Percentiles rank a stretch among this genome's conserved stretches.
These are phyloP conservation scores for Buddleja alternifolia DNA, from an alignment of 257 asterid genomes.

Conservation along the genomic window DNA sequence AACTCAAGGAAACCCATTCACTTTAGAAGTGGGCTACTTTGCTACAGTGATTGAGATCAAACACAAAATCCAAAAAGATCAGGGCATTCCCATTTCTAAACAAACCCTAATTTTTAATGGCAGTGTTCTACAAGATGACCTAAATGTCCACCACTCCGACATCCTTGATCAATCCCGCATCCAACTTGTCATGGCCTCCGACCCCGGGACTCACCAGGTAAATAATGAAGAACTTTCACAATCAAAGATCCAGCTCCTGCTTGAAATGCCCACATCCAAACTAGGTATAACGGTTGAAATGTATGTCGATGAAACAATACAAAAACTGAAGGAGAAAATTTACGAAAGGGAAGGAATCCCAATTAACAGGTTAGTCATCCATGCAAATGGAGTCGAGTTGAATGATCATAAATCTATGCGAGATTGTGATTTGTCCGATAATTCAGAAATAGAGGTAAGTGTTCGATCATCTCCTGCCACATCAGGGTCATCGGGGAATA, in stretches of 20 bases:
- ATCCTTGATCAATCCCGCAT: constrained; percentile 61
- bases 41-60: constrained; percentile 70
- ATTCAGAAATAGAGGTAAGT: constrained; percentile 43
- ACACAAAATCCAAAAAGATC: constrained; percentile 52
- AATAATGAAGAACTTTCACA: background rate
- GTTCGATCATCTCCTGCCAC: constrained; percentile 27
- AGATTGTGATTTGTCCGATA: constrained; percentile 39
- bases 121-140: constrained; percentile 50
- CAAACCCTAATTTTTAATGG: constrained; percentile 67
- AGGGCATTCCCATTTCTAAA: constrained; percentile 51
- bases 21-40: constrained; percentile 66
- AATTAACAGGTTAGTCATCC: constrained; percentile 20
- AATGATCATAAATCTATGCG: constrained; percentile 41
- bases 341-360: constrained; percentile 46
- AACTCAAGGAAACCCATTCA: constrained; percentile 44
- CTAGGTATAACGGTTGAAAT: constrained; percentile 32
- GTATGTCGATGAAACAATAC: constrained; percentile 43
- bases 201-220: background rate
- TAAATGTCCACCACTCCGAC: constrained; percentile 55
- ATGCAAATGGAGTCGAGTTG: constrained; percentile 49
- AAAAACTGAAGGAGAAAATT: constrained; percentile 54
- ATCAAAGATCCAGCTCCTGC: constrained; percentile 40
- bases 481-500: constrained; percentile 30
- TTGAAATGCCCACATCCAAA: constrained; percentile 46
- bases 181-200: constrained; percentile 37